phyloP scores from a whole-genome alignment of 2,329 filamentous ascomycete genomes.

The Penicillium sp. region DNA sequence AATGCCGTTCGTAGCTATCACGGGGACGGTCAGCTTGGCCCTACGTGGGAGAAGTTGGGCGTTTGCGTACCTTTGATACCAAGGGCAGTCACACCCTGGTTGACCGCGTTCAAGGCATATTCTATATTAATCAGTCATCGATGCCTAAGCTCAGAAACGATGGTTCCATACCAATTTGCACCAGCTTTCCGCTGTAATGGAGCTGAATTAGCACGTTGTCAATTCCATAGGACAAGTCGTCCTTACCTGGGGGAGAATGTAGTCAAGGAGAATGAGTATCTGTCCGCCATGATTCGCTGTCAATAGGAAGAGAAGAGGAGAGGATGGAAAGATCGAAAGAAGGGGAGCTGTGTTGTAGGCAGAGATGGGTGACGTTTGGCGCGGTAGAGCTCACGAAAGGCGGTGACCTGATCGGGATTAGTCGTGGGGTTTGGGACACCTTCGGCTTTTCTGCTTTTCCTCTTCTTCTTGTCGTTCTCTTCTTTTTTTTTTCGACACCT shows the following conservation, averaged over 20 bases:
- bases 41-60: slow-evolving; percentile 1
- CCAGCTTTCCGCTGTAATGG: slow-evolving; percentile 82
- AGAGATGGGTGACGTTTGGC: slow-evolving; percentile 34
- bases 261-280: slow-evolving; percentile 98
- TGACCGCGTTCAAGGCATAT: slow-evolving; percentile 98
- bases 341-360: slow-evolving; percentile 26
- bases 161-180: slow-evolving; percentile 77
- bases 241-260: slow-evolving; percentile 92
- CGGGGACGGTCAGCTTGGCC: slow-evolving; percentile 18
- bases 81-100: slow-evolving; percentile 96
- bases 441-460: slow-evolving; percentile 18
- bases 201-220: slow-evolving; percentile 46
- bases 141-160: not conserved
- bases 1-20: slow-evolving; percentile 90
- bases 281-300: slow-evolving; percentile 73
- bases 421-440: slow-evolving; percentile 9
- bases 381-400: slow-evolving; percentile 27
- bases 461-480: slow-evolving; percentile 3
- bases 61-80: slow-evolving; percentile 83
- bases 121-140: slow-evolving; percentile 56
- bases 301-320: slow-evolving; percentile 16
- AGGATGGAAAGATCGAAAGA: slow-evolving; percentile 16
- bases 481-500: not conserved
- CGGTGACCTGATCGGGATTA: slow-evolving; percentile 23
- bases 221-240: slow-evolving; percentile 20